Base-by-base conservation (phyloP, 2,329 filamentous ascomycete species). In the Sordariomycetes sp. region DNA sequence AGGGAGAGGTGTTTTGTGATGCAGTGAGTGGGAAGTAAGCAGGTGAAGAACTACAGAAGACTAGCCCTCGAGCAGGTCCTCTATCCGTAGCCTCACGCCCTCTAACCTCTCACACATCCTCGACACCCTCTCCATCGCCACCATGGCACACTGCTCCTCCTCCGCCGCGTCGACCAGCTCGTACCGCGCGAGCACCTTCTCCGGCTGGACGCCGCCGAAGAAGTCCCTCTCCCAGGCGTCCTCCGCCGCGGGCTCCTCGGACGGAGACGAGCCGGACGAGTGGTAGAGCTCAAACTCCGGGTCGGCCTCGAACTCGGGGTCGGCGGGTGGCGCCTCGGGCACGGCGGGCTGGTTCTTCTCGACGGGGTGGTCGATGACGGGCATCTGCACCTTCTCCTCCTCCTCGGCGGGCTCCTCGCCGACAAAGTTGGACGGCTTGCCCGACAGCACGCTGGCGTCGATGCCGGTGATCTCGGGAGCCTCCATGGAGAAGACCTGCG, bases 401-500 rank as follows among this genome's bases (percentile, higher is more conserved):
- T 78, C 73, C 5, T 72, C 67, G 43, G 76, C 72, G n/a, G 67
- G 65, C 66, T 71, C 72, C 58, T 32, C 28, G 28, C 75, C 76
- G 10, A 80, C 73, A 57, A 81, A 75, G 69, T 77, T 79, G 48
- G 79, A 80, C 0, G 79, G 73, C 79, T 94, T 94, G 66, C 88
- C 88, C 4, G 86, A 86, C n/a, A 94, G 76, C 25, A 79, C 68
- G 25, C 81, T 77, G 6, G 81, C 73, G 67, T 87, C 76, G 63
- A 92, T 78, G 25, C 73, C 66, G 52, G 87, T 86, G 28, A 87
- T 76, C 63, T 86, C 80, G 2, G 87, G 86, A 2, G 89, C 80
- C 62, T 88, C 83, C n/a, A 82, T 71, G 55, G 89, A 82, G 66
- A 88, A 95, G 54, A 89, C 85, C 68, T 85, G 84, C 25, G 86